A percentile compares a stretch with the other conserved stretches of the same genome.
Conservation (phyloP, 495 filamentous ascomycete genomes). For the Podospora anserina region DNA sequence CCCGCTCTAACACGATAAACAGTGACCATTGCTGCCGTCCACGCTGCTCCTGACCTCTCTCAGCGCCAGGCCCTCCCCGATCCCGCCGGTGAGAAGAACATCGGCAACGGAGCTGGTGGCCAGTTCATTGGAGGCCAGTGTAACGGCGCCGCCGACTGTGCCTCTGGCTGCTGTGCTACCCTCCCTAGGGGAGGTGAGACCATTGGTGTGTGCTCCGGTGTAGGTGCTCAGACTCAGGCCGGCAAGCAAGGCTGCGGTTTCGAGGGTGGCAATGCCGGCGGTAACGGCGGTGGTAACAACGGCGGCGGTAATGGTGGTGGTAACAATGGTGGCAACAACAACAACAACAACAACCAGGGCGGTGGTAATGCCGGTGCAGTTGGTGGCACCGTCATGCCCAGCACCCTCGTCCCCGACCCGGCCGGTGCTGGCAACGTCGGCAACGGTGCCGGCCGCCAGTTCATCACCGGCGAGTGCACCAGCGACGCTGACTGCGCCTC, state of each 20-base stretch:
- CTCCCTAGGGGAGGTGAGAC: conserved; percentile 27
- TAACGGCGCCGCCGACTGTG: conserved; percentile 41
- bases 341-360: neutral
- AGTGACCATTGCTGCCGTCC: conserved; percentile 53
- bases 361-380: neutral
- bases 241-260: conserved; percentile 38
- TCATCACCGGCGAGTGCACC: conserved; percentile 29
- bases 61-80: conserved; percentile 39
- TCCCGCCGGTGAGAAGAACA: conserved; percentile 36
- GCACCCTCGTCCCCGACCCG: conserved; percentile 25
- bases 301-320: conserved; percentile 3
- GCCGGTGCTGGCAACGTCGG: conserved; percentile 26
- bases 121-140: conserved; percentile 49
- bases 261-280: conserved; percentile 10
- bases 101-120: conserved; percentile 37
- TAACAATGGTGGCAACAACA: conserved; percentile 1
- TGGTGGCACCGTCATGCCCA: conserved; percentile 16
- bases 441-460: conserved; percentile 26
- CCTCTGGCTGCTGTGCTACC: conserved; percentile 39
- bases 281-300: neutral
- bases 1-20: neutral
- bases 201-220: conserved; percentile 37
- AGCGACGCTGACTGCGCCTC: conserved; percentile 31
- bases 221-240: conserved; percentile 27
- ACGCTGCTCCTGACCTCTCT: conserved; percentile 53